Evolutionary conservation across 2,329 filamentous ascomycete species (phyloP), one percentile per base, ranked within the genome.

Genomic region (Aspergillus quadricinctus): DNA sequence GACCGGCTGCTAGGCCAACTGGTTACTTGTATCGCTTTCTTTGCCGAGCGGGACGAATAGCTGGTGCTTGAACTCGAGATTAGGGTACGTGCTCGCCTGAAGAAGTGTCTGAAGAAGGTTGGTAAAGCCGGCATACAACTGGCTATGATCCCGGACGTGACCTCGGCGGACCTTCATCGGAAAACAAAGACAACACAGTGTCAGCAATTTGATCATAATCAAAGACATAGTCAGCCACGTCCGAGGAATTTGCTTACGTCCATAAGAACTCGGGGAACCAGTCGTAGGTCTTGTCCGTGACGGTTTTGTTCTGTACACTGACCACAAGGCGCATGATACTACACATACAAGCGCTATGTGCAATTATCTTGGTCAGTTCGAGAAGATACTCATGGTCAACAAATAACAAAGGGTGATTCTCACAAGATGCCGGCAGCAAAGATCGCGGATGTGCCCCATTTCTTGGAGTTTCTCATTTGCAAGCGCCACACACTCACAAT

Each of bases 211-310:
- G 35, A 7, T 50, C n/a, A 28, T 9, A 53, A 19, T n/a, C 4
- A 43, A 31, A 27, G 23, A 43, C 10, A 21, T 19, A 6, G 17
- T 19, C 9, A 27, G 14, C 14, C 14, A 17, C 31, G 19, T 41
- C 9, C 3, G 27, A 7, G 9, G 17, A 28, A 31, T 11, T 14
- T 6, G n/a, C 53, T 56, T 59, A 67, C 66, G 66, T 66, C 66
- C 66, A 68, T 3, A 69, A 50, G 28, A 65, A 61, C 37, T 63
- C 58, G 10, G 62, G 58, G 41, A 66, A 66, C 59, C 64, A 65
- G 50, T 63, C 62, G 19, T 64, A 59, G 3, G 64, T 67, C 48
- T 60, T 62, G 52, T 66, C 65, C 1, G 50, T 28, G 19, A 53
- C 61, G 45, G 50, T 37, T 11, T 52, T 52, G 52, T 61, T 63